Base-by-base conservation (phyloP, 345 rosid genomes). In the Syzygium oleosum region DNA sequence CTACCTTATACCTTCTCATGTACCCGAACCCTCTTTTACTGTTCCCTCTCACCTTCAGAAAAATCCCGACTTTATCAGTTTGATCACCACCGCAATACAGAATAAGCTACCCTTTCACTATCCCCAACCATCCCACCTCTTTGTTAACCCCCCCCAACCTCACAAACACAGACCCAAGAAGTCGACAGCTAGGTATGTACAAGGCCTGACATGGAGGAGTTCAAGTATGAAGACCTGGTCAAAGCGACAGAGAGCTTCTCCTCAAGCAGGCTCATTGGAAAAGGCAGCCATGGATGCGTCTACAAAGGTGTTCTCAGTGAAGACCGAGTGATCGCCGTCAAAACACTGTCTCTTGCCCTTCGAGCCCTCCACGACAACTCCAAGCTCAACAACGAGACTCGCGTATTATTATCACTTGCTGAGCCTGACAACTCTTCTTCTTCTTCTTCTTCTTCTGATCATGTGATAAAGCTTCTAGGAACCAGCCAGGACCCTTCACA, bases 251-350 rank as follows among this genome's bases (percentile, higher is more conserved):
- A 91, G 53, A 86, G 88, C 43, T 96, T 96, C 93, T 95, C 95
- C 68, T 91, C 92, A 1, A 91, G 95, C 2, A 90, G 84, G 3
- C 93, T 96, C 84, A 77, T 96, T 9, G 99, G 99, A 15, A 95
- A 91, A 93, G 98, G 99, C 52, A 96, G 99, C 90, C 99, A 96
- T 68, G 98, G 98, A 43, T 91, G 92, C 4, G 91, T 96, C 34
- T 94, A 92, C 61, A 87, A 89, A 89, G 97, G 88, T 5, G 51
- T 85, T 77, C 91, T 94, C 65, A 68, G 84, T 11, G 59, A 87
- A 22, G 84, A 91, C 27, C 38, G 86, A 87, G 68, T 80, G 87
- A 93, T 95, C 5, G 98, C 99, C 1, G 84, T 96, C n/a, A 95
- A 96, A 87, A 89, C 91, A 87, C 86, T 94, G 4, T 90, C 91